Evolutionary conservation across 306 rosid genomes (phyloP), one percentile per base, ranked within the genome.

Genomic region (Heteromeles arbutifolia): DNA sequence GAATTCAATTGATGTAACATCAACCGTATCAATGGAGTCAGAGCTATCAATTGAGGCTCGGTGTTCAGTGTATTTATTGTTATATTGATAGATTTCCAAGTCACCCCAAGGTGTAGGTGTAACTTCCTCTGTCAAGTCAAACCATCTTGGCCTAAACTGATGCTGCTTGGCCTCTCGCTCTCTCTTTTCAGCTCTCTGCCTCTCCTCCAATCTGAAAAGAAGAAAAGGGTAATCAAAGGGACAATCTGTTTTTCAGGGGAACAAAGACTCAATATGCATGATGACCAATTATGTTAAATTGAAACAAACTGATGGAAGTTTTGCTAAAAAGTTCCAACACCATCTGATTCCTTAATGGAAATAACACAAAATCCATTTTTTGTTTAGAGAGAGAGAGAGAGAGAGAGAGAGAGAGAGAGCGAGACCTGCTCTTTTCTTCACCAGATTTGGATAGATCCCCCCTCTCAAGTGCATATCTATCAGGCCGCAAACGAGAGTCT

Each of bases 101-200:
- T 94, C 96, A 48, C 96, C 98, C 98, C 97, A 94, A 54, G 98
- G 98, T 75, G 98, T 94, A 73, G 94, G 4, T 44, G 90, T 71
- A 74, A 88, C 87, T 75, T 94, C 97, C 48, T 87, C 90, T 37
- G 94, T 91, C 73, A 87, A 74, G 76, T 94, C 94, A 83, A 91
- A 94, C 98, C 97, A 94, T 75, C 88, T 85, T 37, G 98, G 93
- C 24, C 17, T 28, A 65, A 90, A 91, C 70, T 79, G 71, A 44
- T 87, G 77, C 48, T 86, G 90, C 64, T 88, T 86, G 17, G 82
- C 83, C 76, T 91, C 96, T 76, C 96, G 81, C 25, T 71, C 80
- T 85, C 82, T 86, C 94, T 91, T 93, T 73, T 91, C 98, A 70
- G 96, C 87, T 74, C 97, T 88, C 84, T 94, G 98, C 75, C 87